These are phyloP conservation scores for Phlyctochytrium bullatum DNA, from an alignment of 192 early-diverging fungal genomes.

Conservation along the genomic window DNA sequence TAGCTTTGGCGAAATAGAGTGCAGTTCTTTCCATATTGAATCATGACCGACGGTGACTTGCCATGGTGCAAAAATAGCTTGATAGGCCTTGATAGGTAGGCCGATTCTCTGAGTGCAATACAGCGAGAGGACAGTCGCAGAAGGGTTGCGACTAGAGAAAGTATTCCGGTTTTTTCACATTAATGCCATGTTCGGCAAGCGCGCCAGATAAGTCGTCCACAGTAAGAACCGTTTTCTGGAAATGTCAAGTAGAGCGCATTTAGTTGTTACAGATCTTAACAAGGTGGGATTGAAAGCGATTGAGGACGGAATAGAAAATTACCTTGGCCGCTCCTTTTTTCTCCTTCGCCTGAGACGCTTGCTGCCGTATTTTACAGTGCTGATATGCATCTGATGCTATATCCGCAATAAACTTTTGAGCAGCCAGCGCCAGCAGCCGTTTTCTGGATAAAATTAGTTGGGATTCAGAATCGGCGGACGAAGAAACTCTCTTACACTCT, in stretches of 20 bases:
- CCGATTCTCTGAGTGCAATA: too few species aligned
- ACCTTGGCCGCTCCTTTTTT: slow-evolving; percentile 52
- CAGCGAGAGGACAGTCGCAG: too few species aligned
- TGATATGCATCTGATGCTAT: slow-evolving; percentile 85
- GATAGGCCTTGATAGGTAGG: too few species aligned
- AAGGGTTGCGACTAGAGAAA: too few species aligned
- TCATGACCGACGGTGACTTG: too few species aligned
- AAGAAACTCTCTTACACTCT: slow-evolving; percentile 47
- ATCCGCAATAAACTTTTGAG: slow-evolving; percentile 84
- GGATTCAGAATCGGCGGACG: too few species aligned
- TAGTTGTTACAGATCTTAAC: too few species aligned
- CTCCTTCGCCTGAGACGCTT: slow-evolving; percentile 55
- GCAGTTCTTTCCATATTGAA: too few species aligned
- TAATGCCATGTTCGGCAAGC: slow-evolving; percentile 88
- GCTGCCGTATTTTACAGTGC: slow-evolving; percentile 74
- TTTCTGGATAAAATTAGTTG: slow-evolving; percentile 47
- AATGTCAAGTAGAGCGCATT: too few species aligned
- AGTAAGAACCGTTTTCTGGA: slow-evolving; percentile 69
- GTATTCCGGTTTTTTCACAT: slow-evolving; percentile 94
- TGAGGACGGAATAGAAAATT: slow-evolving; percentile 11
- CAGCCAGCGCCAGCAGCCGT: slow-evolving; percentile 73
- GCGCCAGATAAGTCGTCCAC: slow-evolving; percentile 93
- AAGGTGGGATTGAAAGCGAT: too few species aligned
- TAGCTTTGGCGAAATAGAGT: too few species aligned
- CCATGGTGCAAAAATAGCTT: too few species aligned